Percentiles rank a stretch among this genome's conserved stretches.
phyloP scores from a whole-genome alignment of 345 rosid genomes.

The Lagerstroemia speciosa region DNA sequence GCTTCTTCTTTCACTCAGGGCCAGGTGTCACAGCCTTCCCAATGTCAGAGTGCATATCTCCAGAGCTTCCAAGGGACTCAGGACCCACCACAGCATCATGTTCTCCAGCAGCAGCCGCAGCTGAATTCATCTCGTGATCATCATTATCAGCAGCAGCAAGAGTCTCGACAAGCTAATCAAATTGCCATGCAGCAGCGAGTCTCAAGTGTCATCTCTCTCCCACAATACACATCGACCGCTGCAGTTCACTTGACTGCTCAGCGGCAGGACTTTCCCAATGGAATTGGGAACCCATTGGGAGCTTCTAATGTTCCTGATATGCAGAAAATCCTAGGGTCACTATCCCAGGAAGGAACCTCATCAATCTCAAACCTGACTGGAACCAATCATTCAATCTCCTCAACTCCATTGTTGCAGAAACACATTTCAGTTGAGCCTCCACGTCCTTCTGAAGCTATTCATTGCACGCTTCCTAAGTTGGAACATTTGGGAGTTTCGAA shows the following conservation, averaged over 20 bases:
- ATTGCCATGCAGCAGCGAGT: conserved; percentile 24
- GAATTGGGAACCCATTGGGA: conserved; percentile 16
- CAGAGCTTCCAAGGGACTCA: conserved; percentile 23
- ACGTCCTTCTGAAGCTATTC: conserved; percentile 18
- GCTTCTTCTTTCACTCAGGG: conserved; percentile 20
- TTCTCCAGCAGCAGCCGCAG: conserved; percentile 15
- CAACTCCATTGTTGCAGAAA: conserved; percentile 19
- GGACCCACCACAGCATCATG: conserved; percentile 23
- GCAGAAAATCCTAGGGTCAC: conserved; percentile 26
- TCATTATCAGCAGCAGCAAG: conserved; percentile 27
- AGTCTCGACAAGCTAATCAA: conserved; percentile 24
- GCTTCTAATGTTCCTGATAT: conserved; percentile 21
- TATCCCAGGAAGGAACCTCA: conserved; percentile 25
- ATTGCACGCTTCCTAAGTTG: conserved; percentile 25
- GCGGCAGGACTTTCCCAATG: conserved; percentile 21
- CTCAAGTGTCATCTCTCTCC: conserved; percentile 22
- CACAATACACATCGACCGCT: conserved; percentile 18
- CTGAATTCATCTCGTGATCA: conserved; percentile 13
- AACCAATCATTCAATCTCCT: conserved; percentile 18
- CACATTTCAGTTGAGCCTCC: conserved; percentile 21
- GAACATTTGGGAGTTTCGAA: conserved; percentile 27
- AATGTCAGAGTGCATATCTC: conserved; percentile 21
- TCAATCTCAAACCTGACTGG: conserved; percentile 22
- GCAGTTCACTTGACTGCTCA: conserved; percentile 19
- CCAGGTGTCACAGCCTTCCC: conserved; percentile 28